phyloP scores from a whole-genome alignment of 2,329 filamentous ascomycete genomes.

The Lasiodiplodia sp. region DNA sequence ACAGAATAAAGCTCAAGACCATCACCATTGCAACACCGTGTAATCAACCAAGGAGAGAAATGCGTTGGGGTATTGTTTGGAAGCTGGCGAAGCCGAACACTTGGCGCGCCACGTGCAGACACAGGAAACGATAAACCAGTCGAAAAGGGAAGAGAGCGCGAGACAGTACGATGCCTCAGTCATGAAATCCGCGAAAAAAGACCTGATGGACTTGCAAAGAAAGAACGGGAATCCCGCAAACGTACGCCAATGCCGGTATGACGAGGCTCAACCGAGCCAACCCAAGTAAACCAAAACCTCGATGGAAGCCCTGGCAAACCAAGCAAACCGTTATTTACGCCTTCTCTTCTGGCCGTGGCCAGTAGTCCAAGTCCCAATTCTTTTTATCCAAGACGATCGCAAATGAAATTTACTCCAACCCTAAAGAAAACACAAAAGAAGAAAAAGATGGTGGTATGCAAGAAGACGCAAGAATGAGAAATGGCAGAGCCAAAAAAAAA shows the following conservation, averaged over 20 bases:
- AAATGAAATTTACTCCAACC: constrained; percentile 15
- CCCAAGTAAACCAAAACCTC: constrained; percentile 8
- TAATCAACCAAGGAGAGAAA: constrained; percentile 19
- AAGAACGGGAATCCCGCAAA: constrained; percentile 3
- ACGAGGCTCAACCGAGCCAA: constrained; percentile 6
- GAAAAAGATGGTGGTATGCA: not conserved
- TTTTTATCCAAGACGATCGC: not conserved
- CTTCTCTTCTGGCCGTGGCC: constrained; percentile 18
- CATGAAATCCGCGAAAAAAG: not conserved
- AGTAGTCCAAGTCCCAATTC: constrained; percentile 5
- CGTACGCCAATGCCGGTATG: constrained; percentile 16
- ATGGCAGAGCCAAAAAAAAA: not conserved
- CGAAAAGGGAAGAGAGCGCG: not conserved
- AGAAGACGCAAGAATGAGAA: not conserved
- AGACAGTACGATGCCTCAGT: not conserved
- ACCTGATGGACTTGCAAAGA: not conserved
- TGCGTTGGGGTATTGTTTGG: constrained; percentile 23
- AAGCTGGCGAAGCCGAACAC: not conserved
- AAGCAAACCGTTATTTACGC: constrained; percentile 24
- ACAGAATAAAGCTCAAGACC: not conserved
- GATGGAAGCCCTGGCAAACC: constrained; percentile 7
- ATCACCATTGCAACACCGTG: constrained; percentile 18
- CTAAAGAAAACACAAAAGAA: not conserved
- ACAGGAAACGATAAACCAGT: not conserved
- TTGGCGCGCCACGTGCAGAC: not conserved